phyloP scores from a whole-genome alignment of 2,329 filamentous ascomycete genomes.

The Grosmannia penicillata region DNA sequence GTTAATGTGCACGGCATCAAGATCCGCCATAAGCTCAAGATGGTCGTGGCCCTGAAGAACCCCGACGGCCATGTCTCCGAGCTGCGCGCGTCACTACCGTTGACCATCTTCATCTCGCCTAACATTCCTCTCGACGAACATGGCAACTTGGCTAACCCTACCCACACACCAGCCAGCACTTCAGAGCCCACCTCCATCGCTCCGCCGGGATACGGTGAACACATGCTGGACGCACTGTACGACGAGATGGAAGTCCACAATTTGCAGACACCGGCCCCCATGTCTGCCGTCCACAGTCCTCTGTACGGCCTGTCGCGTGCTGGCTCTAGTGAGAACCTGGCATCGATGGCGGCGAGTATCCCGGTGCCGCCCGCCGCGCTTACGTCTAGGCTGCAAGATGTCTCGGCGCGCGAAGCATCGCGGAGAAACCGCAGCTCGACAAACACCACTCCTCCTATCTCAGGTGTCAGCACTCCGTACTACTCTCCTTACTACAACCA shows the following conservation, averaged over 20 bases:
- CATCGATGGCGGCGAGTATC: constrained; percentile 35
- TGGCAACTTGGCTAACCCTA: constrained; percentile 56
- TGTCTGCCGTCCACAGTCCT: constrained; percentile 68
- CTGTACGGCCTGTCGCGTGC: constrained; percentile 57
- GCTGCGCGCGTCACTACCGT: constrained; percentile 77
- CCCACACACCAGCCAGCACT: constrained; percentile 31
- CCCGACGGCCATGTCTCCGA: constrained; percentile 91
- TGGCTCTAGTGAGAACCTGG: constrained; percentile 69
- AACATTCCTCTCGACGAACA: constrained; percentile 80
- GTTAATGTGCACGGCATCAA: constrained; percentile 82
- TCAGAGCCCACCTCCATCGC: constrained; percentile 49
- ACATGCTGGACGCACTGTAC: constrained; percentile 80
- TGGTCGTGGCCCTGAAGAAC: constrained; percentile 83
- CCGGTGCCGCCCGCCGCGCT: constrained; percentile 35
- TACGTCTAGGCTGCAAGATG: constrained; percentile 55
- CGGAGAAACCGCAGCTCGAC: constrained; percentile 27
- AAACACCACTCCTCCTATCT: constrained; percentile 15
- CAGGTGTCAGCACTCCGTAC: constrained; percentile 27
- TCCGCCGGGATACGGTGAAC: constrained; percentile 85
- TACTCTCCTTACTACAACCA: constrained; percentile 18
- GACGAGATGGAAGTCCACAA: constrained; percentile 69
- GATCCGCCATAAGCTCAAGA: constrained; percentile 80
- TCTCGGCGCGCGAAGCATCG: constrained; percentile 27
- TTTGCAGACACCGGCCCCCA: constrained; percentile 61
- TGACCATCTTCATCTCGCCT: constrained; percentile 91